Base-by-base conservation (phyloP, 1,284 basidiomycete species). In the Irpex sp. region DNA sequence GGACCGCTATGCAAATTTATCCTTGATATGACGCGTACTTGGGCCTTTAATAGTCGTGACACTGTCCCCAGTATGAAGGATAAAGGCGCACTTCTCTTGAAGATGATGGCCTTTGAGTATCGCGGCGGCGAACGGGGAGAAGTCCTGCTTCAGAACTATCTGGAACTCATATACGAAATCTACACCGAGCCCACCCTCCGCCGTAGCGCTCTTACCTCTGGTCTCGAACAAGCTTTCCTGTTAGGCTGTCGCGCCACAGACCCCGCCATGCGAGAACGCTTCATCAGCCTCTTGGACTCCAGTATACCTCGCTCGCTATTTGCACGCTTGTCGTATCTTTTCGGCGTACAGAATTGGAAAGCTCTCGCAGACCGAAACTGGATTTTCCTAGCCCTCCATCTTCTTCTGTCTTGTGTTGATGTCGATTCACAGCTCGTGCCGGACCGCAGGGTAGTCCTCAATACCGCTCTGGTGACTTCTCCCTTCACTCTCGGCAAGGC, bases 311-410 rank as follows among this genome's bases (percentile, higher is more conserved):
- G 91, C 34, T 89, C 91, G 1, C 82, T 97, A 11, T 87, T 89
- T 59, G 89, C 85, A 64, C 91, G 97, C 34, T 77, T 99, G 58
- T 92, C 92, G 59, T 98, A 97, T 76, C 87, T 99, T 66, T 83
- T 97, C 59, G 96, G 94, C 34, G 89, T 96, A 19, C 96, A 99
- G 77, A 97, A 85, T 74, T 99, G 98, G 97, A 97, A 99, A 69
- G 87, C 91, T 8, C 78, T 99, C 17, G 89, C 93, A 1, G 95
- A 98, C 68, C 88, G 93, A 65, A 96, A 98, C 74, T 99, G 97
- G 97, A 92, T 97, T 56, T 91, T 93, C 68, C 85, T 98, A 54
- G 94, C 96, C 38, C 81, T 98, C 31, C 93, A 97, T 72, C 86
- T 99, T 31, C 79, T 98, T 19, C 85, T 99, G 9, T 94, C 95